These are phyloP conservation scores for Fusarium succisae DNA, from an alignment of 2,329 filamentous ascomycete species.

Conservation along the genomic window DNA sequence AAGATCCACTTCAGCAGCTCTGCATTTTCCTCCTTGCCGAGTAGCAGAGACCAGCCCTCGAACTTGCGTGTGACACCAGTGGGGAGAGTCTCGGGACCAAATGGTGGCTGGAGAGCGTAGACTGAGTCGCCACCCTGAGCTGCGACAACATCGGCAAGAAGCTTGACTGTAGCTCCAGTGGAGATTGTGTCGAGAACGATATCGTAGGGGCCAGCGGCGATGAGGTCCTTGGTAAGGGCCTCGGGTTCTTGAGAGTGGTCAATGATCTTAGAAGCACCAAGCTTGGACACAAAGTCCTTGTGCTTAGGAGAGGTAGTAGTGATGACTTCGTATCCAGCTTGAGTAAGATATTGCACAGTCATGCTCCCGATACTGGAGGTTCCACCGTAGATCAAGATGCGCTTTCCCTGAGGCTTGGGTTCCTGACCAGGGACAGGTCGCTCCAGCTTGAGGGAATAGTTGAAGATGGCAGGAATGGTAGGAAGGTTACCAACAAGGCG, in stretches of 20 bases:
- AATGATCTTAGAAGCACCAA: slow-evolving; percentile 16
- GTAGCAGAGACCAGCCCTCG: slow-evolving; percentile 31
- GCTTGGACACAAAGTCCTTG: slow-evolving; percentile 16
- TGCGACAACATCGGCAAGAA: slow-evolving; percentile 19
- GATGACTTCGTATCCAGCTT: slow-evolving; percentile 30
- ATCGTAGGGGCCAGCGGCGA: slow-evolving; percentile 19
- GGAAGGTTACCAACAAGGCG: slow-evolving; percentile 30
- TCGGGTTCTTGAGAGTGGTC: slow-evolving; percentile 10
- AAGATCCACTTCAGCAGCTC: slow-evolving; percentile 28
- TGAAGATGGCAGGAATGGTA: slow-evolving; percentile 28
- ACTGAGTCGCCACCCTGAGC: slow-evolving; percentile 21
- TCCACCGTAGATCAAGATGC: slow-evolving; percentile 25
- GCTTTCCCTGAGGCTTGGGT: slow-evolving; percentile 14
- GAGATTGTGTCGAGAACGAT: slow-evolving; percentile 28
- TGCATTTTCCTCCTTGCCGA: slow-evolving; percentile 27
- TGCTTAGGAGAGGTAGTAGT: slow-evolving; percentile 33
- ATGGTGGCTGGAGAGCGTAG: slow-evolving; percentile 28
- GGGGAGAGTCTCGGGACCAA: slow-evolving; percentile 21
- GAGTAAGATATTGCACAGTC: slow-evolving; percentile 25
- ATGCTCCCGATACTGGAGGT: slow-evolving; percentile 32
- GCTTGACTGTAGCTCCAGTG: slow-evolving; percentile 18
- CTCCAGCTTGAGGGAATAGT: slow-evolving; percentile 19
- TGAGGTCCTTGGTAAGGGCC: not conserved
- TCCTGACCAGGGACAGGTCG: slow-evolving; percentile 3
- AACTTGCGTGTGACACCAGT: slow-evolving; percentile 23